These are phyloP conservation scores for Larix kaempferi DNA, from an alignment of 75 land plant genomes.

Conservation along the genomic window DNA sequence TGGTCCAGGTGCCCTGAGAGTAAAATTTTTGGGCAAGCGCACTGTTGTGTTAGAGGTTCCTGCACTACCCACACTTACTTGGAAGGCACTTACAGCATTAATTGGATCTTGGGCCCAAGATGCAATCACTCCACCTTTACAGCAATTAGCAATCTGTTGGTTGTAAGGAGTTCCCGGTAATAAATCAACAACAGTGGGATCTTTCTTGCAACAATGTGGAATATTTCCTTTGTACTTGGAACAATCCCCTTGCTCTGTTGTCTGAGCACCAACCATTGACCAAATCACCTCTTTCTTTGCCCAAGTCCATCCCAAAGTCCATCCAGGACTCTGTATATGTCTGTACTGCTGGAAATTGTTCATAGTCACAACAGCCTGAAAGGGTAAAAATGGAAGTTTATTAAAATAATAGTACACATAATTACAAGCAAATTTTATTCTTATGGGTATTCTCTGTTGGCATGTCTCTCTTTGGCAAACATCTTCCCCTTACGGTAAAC, in stretches of 20 bases:
- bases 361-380: conserved; percentile 67
- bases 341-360: conserved; percentile 72
- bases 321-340: conserved; percentile 69
- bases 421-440: neutral
- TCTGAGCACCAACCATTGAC: conserved; percentile 77
- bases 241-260: conserved; percentile 79
- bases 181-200: conserved; percentile 58
- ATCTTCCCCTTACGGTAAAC: neutral
- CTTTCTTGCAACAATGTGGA: conserved; percentile 67
- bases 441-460: neutral
- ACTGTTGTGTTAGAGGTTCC: conserved; percentile 68
- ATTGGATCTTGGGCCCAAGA: conserved; percentile 63
- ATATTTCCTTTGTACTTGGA: conserved; percentile 50
- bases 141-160: conserved; percentile 67
- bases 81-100: conserved; percentile 37
- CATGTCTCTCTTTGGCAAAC: neutral
- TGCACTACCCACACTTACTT: conserved; percentile 47
- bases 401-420: neutral
- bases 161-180: conserved; percentile 73
- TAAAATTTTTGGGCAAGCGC: conserved; percentile 46
- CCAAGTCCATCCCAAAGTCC: conserved; percentile 78
- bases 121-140: conserved; percentile 70
- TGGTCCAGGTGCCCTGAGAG: conserved; percentile 51
- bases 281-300: conserved; percentile 77
- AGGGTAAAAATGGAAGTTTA: neutral